Percentiles rank a stretch among this genome's conserved stretches.
Conservation (phyloP, 257 asterid species). For the Ophiorrhiza pumila region DNA sequence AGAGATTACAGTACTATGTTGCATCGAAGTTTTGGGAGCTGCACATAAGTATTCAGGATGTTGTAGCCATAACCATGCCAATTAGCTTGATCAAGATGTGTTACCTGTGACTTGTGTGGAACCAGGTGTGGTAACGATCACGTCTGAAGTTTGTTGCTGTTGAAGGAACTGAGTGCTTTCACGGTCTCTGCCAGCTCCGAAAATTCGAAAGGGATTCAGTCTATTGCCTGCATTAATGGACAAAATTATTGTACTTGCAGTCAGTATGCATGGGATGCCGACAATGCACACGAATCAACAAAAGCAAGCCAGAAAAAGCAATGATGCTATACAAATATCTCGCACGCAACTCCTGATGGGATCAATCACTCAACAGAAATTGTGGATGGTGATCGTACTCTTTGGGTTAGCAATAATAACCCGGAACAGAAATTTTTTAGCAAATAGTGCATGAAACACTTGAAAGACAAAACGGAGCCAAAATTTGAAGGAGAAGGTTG, state of each 20-base stretch:
- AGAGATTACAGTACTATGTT: no score
- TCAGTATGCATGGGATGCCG: background rate
- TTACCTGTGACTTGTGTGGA: slow-evolving; percentile 7
- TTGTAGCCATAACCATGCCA: no score
- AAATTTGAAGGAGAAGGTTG: background rate
- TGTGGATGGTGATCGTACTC: no score
- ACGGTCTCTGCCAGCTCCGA: slow-evolving; percentile 18
- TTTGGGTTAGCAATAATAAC: no score
- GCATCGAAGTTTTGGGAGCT: no score
- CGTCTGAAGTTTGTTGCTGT: background rate
- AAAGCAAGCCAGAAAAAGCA: background rate
- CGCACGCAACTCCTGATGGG: background rate
- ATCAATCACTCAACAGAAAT: no score
- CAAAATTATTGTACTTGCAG: background rate
- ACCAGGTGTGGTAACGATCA: background rate
- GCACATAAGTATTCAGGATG: no score
- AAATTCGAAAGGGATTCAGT: slow-evolving; percentile 38
- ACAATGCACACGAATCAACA: background rate
- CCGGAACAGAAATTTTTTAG: background rate
- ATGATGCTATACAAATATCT: background rate
- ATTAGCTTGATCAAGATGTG: slow-evolving; percentile 3
- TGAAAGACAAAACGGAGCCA: no score
- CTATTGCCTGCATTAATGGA: slow-evolving; percentile 32
- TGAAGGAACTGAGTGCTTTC: slow-evolving; percentile 7
- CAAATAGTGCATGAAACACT: background rate